phyloP scores from a whole-genome alignment of 106 monocot genomes.

The Dendrobium catenatum region DNA sequence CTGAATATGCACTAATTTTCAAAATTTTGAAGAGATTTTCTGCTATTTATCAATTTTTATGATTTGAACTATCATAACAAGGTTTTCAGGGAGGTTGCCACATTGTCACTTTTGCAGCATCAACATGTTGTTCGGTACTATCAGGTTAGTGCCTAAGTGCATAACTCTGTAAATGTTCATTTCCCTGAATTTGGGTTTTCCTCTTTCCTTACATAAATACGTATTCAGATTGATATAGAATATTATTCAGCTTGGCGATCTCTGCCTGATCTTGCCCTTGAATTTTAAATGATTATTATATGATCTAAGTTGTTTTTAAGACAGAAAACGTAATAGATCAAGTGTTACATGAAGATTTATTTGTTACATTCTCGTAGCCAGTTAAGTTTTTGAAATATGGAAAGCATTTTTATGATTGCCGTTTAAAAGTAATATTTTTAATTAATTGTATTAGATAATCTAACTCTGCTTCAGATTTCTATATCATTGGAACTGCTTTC shows the following conservation, averaged over 20 bases:
- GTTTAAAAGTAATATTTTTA: too few species aligned
- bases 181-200: background rate
- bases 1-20: background rate
- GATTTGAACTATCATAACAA: slow-evolving; percentile 25
- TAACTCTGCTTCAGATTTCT: too few species aligned
- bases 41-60: background rate
- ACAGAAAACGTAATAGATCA: background rate
- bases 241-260: background rate
- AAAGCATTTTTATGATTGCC: background rate
- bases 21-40: background rate
- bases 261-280: background rate
- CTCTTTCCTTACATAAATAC: background rate
- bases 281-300: background rate
- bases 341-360: background rate
- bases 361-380: background rate
- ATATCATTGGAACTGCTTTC: too few species aligned
- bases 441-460: too few species aligned
- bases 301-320: background rate
- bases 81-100: slow-evolving; percentile 93
- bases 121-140: slow-evolving; percentile 98
- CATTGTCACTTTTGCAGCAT: slow-evolving; percentile 90
- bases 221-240: background rate
- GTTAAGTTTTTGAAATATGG: background rate
- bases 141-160: slow-evolving; percentile 40
- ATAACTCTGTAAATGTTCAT: background rate